phyloP scores from a whole-genome alignment of 2,329 filamentous ascomycete genomes.

The Dichotomopilus funicola region DNA sequence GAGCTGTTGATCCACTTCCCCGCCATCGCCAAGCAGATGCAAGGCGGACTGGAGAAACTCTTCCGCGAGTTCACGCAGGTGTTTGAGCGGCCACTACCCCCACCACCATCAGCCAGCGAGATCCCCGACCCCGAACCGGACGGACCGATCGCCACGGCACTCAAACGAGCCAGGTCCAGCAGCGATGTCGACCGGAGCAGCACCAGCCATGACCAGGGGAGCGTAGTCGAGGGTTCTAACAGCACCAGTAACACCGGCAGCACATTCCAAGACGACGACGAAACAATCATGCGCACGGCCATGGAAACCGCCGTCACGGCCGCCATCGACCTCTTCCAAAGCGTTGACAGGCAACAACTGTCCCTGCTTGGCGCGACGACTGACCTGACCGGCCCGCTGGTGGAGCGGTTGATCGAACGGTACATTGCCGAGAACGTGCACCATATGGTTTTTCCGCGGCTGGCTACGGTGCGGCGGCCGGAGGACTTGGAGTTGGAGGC shows the following conservation, averaged over 20 bases:
- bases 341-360: conserved; percentile 90
- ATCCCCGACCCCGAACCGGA: conserved; percentile 55
- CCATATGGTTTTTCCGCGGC: conserved; percentile 75
- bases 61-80: conserved; percentile 85
- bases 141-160: conserved; percentile 48
- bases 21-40: conserved; percentile 94
- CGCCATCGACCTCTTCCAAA: conserved; percentile 92
- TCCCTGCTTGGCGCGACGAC: conserved; percentile 89
- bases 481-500: conserved; percentile 85
- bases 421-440: conserved; percentile 94
- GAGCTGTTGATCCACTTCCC: conserved; percentile 89
- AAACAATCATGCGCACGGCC: conserved; percentile 80
- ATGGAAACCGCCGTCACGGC: conserved; percentile 87
- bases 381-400: conserved; percentile 82
- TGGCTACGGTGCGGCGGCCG: conserved; percentile 68
- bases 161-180: conserved; percentile 49
- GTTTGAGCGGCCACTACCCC: conserved; percentile 77
- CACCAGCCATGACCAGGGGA: no score
- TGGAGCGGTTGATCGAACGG: conserved; percentile 89
- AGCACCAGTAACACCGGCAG: no score
- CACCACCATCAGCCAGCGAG: conserved; percentile 56
- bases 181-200: conserved; percentile 30
- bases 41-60: conserved; percentile 78
- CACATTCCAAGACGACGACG: conserved; percentile 58
- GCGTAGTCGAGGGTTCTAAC: no score